Base-by-base conservation (phyloP, 768 basidiomycete species). In the Tremella yokohamensis region DNA sequence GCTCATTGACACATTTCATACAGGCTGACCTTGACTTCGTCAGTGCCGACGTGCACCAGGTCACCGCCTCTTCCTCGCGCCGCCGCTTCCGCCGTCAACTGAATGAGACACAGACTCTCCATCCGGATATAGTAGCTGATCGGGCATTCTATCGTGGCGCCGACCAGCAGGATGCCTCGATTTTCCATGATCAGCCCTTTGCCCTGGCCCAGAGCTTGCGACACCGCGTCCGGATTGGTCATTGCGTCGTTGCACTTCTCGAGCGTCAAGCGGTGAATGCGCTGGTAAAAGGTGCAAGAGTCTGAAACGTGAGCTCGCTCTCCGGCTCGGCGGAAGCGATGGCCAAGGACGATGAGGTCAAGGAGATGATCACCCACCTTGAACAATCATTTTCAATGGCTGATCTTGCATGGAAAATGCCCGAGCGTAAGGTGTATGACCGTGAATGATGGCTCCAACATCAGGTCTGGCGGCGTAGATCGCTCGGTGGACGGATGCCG, bases 161-260 rank as follows among this genome's bases (percentile, higher is more conserved):
- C 57, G 16, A 44, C 39, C 8, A 53, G 40, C 11, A 58, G 51
- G 39, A 58, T 58, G 1, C 57, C 57, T 42, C 57, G 56, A 38
- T 58, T 58, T 29, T 53, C 39, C 50, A 58, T 52, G 18, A 58
- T 37, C n/a, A 58, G 45, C 3, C 57, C 57, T 22, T 58, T 58
- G 1, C 57, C 57, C 38, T 42, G 29, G 20, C 26, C 6, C 18
- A 58, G 25, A n/a, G 19, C 40, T 9, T 44, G 3, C 8, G 39
- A 15, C 8, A 58, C 40, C 1, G 57, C 50, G 8, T 52, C 18
- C 1, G 57, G 57, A 1, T 58, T 26, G 50, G 4, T 12, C 8
- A 20, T 11, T 3, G 57, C 57, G 19, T 45, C 34, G 22, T 26
- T 29, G 2, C 50, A 37, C 1, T 22, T n/a, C 2, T 34, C 12